These are phyloP conservation scores for Pythium sp. DNA, from an alignment of 352 stramenopile species.

Conservation along the genomic window DNA sequence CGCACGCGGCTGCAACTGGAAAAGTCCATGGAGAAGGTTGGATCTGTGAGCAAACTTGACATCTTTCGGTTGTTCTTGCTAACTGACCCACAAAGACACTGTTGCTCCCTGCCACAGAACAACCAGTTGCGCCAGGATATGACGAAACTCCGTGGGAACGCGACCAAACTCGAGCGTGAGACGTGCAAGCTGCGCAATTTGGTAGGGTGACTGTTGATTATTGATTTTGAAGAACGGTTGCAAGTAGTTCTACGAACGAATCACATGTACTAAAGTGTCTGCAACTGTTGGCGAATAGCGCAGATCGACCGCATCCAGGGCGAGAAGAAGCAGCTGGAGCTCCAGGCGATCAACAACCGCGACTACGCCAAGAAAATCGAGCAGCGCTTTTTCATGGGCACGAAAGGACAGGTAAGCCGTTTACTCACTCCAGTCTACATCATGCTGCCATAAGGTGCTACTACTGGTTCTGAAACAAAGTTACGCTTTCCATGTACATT, in stretches of 20 bases:
- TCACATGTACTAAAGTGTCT: not conserved
- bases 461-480: not conserved
- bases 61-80: not conserved
- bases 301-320: conserved; percentile 73
- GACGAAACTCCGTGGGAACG: conserved; percentile 32
- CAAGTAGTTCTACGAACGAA: not conserved
- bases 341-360: conserved; percentile 76
- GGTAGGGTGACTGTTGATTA: conserved; percentile 18
- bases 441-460: not conserved
- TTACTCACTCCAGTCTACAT: not conserved
- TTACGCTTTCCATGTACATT: not conserved
- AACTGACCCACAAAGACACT: not conserved
- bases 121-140: conserved; percentile 54
- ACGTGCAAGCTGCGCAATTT: conserved; percentile 61
- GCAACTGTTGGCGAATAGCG: conserved; percentile 2
- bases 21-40: conserved; percentile 62
- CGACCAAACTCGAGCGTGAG: conserved; percentile 54
- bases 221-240: not conserved
- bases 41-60: not conserved
- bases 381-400: conserved; percentile 76
- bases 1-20: conserved; percentile 70
- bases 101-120: conserved; percentile 29
- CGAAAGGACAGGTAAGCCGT: conserved; percentile 43
- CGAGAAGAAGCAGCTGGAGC: conserved; percentile 75
- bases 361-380: conserved; percentile 87